Evolutionary conservation across 1,284 basidiomycete genomes (phyloP), one percentile per base, ranked within the genome.

Genomic region (Vanrija sp.): DNA sequence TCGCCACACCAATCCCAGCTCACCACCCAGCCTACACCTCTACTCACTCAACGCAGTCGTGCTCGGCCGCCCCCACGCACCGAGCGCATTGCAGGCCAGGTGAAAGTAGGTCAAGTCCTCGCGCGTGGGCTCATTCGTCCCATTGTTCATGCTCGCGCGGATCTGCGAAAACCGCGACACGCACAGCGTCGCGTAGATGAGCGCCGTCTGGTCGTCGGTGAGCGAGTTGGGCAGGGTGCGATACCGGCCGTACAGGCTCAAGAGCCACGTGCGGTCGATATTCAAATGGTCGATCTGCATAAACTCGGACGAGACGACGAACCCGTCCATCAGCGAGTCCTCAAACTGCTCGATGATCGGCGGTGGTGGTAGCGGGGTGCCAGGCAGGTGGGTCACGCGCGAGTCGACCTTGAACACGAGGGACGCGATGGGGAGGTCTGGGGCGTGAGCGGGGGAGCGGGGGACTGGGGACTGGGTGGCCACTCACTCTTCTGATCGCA

Each of bases 91-190:
- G 36, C 53, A 61, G 9, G 64, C 60, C 59, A 60, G 59, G 24
- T 50, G 44, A 47, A 56, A 67, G 41, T 67, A 67, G 10, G 62
- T 65, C 19, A 67, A 52, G 41, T 66, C 66, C 49, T 67, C 62
- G 19, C 58, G 45, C 22, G 41, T 37, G 16, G 41, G 23, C 31
- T 31, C 31, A 14, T 31, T 31, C 38, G 24, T 16, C 14, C 31
- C 42, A 10, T 20, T 41, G 37, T 42, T 43, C 14, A 47, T 38
- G n/a, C 20, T 16, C 4, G 41, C 12, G 20, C 51, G 51, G 31
- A 59, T 45, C 52, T 61, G 57, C 23, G 43, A 53, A 39, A 46
- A 61, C 27, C 56, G 47, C 12, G 57, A 45, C 6, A 58, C 36
- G 36, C 63, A 65, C 27, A 65, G 49, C 9, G 52, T 50, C 2